A percentile compares a stretch with the other conserved stretches of the same genome.
phyloP scores from a whole-genome alignment of 202 grass and related monocot genomes.

The Hordeum pubiflorum region DNA sequence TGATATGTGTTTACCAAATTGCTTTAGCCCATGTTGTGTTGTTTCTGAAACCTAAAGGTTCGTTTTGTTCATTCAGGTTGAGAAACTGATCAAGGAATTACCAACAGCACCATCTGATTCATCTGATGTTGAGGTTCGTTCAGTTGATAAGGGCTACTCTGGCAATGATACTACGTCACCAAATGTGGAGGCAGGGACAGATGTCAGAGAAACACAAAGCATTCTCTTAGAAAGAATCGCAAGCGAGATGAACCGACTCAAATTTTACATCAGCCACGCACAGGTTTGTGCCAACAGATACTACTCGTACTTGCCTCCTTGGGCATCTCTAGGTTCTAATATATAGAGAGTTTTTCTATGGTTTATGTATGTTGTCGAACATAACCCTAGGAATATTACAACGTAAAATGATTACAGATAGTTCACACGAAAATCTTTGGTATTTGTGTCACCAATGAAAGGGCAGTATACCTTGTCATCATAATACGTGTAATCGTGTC shows the following conservation, averaged over 20 bases:
- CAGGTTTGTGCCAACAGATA: constrained; percentile 47
- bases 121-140: constrained; percentile 9
- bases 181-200: constrained; percentile 45
- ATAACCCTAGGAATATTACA: neutral
- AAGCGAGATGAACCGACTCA: constrained; percentile 94
- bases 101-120: constrained; percentile 58
- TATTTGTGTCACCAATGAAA: neutral
- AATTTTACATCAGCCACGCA: constrained; percentile 84
- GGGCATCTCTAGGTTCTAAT: neutral
- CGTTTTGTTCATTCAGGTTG: constrained; percentile 48
- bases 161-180: constrained; percentile 9
- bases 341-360: neutral
- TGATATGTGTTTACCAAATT: neutral
- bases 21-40: neutral
- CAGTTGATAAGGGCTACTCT: constrained; percentile 28
- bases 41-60: neutral
- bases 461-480: too few species aligned
- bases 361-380: neutral
- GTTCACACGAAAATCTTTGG: neutral
- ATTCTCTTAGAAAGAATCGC: constrained; percentile 97
- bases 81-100: constrained; percentile 95
- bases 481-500: neutral
- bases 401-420: neutral
- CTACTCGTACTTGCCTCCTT: neutral
- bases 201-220: constrained; percentile 76